A percentile compares a stretch with the other conserved stretches of the same genome.
phyloP scores from a whole-genome alignment of 257 asterid genomes.

The Linderniella brevidens region DNA sequence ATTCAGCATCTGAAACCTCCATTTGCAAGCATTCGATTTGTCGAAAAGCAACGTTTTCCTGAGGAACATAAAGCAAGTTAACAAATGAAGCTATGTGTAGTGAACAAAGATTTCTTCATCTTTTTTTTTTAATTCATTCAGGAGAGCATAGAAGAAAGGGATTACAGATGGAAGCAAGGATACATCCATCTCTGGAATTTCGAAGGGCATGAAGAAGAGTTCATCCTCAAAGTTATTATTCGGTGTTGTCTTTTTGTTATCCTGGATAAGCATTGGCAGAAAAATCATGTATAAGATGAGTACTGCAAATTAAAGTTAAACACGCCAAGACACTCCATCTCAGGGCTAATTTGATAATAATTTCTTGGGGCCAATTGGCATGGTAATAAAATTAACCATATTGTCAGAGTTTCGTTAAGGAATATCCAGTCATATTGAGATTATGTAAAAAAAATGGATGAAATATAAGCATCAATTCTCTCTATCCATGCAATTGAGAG shows the following conservation, averaged over 20 bases:
- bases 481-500: no score
- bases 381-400: slow-evolving; percentile 11
- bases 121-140: background rate
- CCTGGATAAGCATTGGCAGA: slow-evolving; percentile 19
- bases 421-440: no score
- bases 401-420: slow-evolving; percentile 10
- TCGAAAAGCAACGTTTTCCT: slow-evolving; percentile 20
- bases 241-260: slow-evolving; percentile 18
- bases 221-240: slow-evolving; percentile 15
- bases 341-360: background rate
- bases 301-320: slow-evolving; percentile 3
- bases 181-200: slow-evolving; percentile 45
- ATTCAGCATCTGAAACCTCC: slow-evolving; percentile 29
- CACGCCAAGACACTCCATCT: slow-evolving; percentile 10
- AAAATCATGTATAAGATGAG: slow-evolving; percentile 8
- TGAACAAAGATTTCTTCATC: no score
- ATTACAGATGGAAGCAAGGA: slow-evolving; percentile 32
- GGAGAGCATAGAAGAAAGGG: slow-evolving; percentile 6
- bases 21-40: slow-evolving; percentile 21
- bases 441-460: no score
- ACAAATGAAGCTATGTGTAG: slow-evolving; percentile 1
- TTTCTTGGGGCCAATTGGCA: background rate
- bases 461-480: no score
- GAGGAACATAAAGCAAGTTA: slow-evolving; percentile 18
- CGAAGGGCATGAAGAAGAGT: slow-evolving; percentile 35